These are phyloP conservation scores for Aphanomyces astaci DNA, from an alignment of 352 stramenopile species.

Conservation along the genomic window DNA sequence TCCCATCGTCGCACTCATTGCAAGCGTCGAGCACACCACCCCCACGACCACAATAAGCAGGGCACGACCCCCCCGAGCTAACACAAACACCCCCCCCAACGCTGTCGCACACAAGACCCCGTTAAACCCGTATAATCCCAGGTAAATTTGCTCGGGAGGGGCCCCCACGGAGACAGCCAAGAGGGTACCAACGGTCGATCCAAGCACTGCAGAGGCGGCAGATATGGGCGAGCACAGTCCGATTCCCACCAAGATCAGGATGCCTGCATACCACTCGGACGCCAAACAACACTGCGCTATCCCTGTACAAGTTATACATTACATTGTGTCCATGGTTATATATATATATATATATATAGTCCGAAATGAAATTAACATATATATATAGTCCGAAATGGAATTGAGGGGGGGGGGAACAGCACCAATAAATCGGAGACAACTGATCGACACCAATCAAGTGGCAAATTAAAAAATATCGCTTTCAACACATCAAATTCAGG, in stretches of 20 bases:
- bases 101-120: constrained; percentile 10
- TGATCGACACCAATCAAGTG: too few relatives aligned
- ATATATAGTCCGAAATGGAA: too few relatives aligned
- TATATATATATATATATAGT: too few relatives aligned
- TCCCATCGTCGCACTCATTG: constrained; percentile 6
- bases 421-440: too few relatives aligned
- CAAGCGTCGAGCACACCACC: neutral
- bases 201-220: constrained; percentile 2
- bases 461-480: too few relatives aligned
- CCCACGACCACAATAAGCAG: neutral
- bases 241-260: constrained; percentile 22
- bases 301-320: too few relatives aligned
- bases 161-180: constrained; percentile 8
- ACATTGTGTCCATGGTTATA: too few relatives aligned
- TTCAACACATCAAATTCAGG: too few relatives aligned
- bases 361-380: too few relatives aligned
- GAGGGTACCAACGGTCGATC: neutral
- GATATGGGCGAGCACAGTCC: constrained; percentile 10
- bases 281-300: constrained; percentile 23
- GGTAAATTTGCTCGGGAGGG: neutral
- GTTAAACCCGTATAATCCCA: constrained; percentile 22
- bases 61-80: neutral
- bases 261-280: neutral
- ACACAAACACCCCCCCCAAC: constrained; percentile 19
- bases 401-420: too few relatives aligned